Evolutionary conservation across 208 protist species (phyloP).

Genomic region (Leishmania aethiopica): DNA sequence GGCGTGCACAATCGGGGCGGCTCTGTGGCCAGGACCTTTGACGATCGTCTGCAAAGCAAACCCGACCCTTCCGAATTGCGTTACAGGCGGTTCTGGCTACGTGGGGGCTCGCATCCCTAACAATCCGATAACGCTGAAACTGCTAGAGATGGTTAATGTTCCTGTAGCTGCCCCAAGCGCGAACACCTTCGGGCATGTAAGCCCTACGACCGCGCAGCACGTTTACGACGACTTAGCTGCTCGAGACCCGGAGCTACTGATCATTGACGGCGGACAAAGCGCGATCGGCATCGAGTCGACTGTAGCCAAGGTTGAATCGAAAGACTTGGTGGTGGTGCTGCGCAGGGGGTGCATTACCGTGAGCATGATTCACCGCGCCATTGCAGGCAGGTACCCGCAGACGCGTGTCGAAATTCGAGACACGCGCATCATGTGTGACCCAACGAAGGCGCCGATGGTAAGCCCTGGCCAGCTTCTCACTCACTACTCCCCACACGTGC

Average conservation of each 20-base stretch:
- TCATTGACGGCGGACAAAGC: slow-evolving; percentile 90
- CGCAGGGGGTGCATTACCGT: slow-evolving; percentile 79
- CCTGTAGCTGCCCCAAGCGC: slow-evolving; percentile 92
- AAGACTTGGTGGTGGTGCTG: slow-evolving; percentile 69
- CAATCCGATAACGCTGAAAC: slow-evolving; percentile 66
- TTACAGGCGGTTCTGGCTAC: slow-evolving; percentile 88
- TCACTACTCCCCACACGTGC: slow-evolving; percentile 88
- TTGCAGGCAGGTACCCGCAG: slow-evolving; percentile 42
- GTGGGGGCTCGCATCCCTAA: slow-evolving; percentile 88
- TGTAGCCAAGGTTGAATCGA: slow-evolving; percentile 81
- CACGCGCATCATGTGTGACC: slow-evolving; percentile 48
- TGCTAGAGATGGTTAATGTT: slow-evolving; percentile 74
- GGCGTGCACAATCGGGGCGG: slow-evolving; percentile 57
- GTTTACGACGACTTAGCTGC: slow-evolving; percentile 91
- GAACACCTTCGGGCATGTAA: slow-evolving; percentile 94
- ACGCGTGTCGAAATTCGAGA: slow-evolving; percentile 70
- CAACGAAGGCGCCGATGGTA: slow-evolving; percentile 65
- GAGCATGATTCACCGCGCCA: slow-evolving; percentile 59
- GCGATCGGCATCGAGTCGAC: slow-evolving; percentile 94
- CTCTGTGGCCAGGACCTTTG: slow-evolving; percentile 94
- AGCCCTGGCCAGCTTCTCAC: slow-evolving; percentile 93
- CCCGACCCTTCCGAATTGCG: slow-evolving; percentile 59
- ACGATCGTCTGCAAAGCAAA: slow-evolving; percentile 88
- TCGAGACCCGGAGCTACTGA: slow-evolving; percentile 70
- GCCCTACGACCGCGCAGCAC: slow-evolving; percentile 89